Evolutionary conservation across 306 rosid genomes (phyloP), one percentile per base, ranked within the genome.

Genomic region (Quercus suber): DNA sequence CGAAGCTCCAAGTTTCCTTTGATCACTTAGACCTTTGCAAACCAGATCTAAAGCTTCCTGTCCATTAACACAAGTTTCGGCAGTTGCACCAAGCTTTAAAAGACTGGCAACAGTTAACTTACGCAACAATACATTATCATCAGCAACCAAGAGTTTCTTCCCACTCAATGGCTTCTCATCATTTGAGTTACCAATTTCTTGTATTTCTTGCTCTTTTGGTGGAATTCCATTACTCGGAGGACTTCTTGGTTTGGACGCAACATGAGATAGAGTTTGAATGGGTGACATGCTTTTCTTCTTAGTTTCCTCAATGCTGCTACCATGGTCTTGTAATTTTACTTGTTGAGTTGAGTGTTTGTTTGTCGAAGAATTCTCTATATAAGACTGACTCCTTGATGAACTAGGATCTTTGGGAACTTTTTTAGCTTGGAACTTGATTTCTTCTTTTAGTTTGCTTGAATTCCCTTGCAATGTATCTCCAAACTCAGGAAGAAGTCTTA

Each of bases 401-500:
- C 64, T 25, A 14, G 76, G 64, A 63, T 73, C 72, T 69, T 63
- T 68, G 13, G 5, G 21, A 74, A 33, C 20, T 43, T 73, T 63
- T 37, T 35, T 13, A 74, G 1, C 9, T 74, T 71, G 49, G 3
- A 27, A 31, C 61, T 8, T 23, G 27, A 4, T 58, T 14, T 59
- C 79, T 74, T 56, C 69, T 51, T 17, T 84, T 20, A 5, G 15
- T 7, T 31, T 71, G 13, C 74, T 67, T 15, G 77, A 71, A 27
- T 6, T 71, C 15, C 58, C 82, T 17, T 74, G 68, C 78, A 76
- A 72, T 64, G 57, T 69, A 37, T 92, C 92, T 12, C 89, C 92
- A 74, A 73, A 89, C 83, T 94, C 94, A 6, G 98, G 97, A 86
- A 94, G 93, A 82, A 88, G 86, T 79, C 75, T 78, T 37, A 87